A percentile compares a stretch with the other conserved stretches of the same genome.
Evolutionary conservation across 371 early-diverging fungal genomes (phyloP).

Genomic region (Circinella umbellata): DNA sequence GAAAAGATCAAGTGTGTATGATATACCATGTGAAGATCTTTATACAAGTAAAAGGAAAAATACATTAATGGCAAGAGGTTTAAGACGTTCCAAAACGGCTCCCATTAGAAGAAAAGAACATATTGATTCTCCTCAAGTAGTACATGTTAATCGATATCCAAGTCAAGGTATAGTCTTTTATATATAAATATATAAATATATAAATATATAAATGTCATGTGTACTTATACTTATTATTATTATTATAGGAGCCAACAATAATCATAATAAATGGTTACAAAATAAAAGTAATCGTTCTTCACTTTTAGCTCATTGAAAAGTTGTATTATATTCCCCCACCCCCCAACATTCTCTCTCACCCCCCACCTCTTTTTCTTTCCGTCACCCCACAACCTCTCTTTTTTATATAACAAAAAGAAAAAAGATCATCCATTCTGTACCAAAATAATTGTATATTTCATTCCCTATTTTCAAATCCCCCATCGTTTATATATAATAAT

Average conservation of each 20-base stretch:
- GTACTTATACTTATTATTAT: not conserved
- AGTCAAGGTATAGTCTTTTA: slow-evolving; percentile 34
- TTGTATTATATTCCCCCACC: not conserved
- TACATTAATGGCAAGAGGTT: slow-evolving; percentile 10
- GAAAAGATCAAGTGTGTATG: not conserved
- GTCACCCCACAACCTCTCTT: slow-evolving; percentile 8
- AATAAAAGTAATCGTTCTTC: slow-evolving; percentile 5
- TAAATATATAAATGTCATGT: not conserved
- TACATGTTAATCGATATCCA: slow-evolving; percentile 34
- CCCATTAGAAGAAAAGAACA: slow-evolving; percentile 22
- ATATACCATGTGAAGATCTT: slow-evolving; percentile 3
- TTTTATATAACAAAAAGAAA: not conserved
- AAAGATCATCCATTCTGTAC: too few relatives aligned
- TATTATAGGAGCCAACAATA: slow-evolving; percentile 12
- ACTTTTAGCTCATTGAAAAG: not conserved
- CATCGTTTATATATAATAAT: too few relatives aligned
- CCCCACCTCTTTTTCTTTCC: slow-evolving; percentile 39
- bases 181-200: not conserved
- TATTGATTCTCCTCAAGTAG: slow-evolving; percentile 28
- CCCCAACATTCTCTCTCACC: too few relatives aligned
- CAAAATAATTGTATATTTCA: too few relatives aligned
- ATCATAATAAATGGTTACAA: slow-evolving; percentile 10
- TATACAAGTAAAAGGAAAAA: slow-evolving; percentile 3
- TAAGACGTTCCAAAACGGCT: slow-evolving; percentile 26
- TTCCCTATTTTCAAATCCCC: too few relatives aligned